A percentile compares a stretch with the other conserved stretches of the same genome.
phyloP scores from a whole-genome alignment of 108 stramenopile genomes.

The Licmophora abbreviata region DNA sequence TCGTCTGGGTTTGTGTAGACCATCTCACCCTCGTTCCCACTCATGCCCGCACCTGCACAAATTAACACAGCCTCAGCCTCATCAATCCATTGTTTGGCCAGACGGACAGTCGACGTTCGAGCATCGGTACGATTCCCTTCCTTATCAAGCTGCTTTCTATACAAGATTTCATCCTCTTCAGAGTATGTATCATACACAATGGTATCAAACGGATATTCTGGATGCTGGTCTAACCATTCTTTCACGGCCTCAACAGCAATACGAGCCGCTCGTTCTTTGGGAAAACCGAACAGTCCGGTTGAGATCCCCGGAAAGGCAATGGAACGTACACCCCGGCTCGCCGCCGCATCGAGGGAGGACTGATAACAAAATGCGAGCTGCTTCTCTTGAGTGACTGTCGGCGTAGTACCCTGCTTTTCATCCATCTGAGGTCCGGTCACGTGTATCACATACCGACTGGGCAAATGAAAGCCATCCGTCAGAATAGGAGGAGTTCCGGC shows the following conservation, averaged over 20 bases:
- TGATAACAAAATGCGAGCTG: neutral
- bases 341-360: neutral
- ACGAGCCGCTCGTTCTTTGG: conserved; percentile 2
- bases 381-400: neutral
- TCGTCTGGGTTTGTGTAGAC: conserved; percentile 15
- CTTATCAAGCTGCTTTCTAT: neutral
- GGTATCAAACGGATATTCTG: neutral
- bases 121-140: neutral
- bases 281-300: conserved; percentile 17
- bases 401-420: neutral
- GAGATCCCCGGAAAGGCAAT: conserved; percentile 12
- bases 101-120: neutral
- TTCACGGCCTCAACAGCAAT: conserved; percentile 3
- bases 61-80: conserved; percentile 15
- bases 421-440: conserved; percentile 14
- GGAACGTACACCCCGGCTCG: neutral
- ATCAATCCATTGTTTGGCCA: conserved; percentile 12
- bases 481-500: conserved; percentile 16
- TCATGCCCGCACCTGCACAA: conserved; percentile 24
- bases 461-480: conserved; percentile 5
- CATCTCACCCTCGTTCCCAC: conserved; percentile 15
- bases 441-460: conserved; percentile 16
- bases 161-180: neutral
- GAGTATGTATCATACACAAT: conserved; percentile 2
- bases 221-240: neutral